Base-by-base conservation (phyloP, 179 eudicot genomes). In the Beta corolliflora region DNA sequence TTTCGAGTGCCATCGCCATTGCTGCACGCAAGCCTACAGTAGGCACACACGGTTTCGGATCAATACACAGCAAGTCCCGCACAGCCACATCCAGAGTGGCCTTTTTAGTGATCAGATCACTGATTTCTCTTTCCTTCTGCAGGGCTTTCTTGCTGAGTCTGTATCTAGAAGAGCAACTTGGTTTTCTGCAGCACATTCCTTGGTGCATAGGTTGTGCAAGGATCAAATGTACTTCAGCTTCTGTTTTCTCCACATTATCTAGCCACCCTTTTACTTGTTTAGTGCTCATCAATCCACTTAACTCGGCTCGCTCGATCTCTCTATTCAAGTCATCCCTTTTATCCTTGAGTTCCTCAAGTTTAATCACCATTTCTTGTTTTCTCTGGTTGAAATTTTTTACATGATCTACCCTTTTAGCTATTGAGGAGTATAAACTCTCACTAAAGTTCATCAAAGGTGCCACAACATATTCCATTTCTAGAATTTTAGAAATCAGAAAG, bases 311-410 rank as follows among this genome's bases (percentile, higher is more conserved):
- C 7, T 68, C 60, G 15, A 58, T 63, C 58, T 83, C 85, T 36
- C 41, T 71, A 61, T 68, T 36, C 36, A 83, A 66, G 63, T 83
- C 85, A 50, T 75, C 82, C 65, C 66, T 79, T 29, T 55, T 56
- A 75, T 69, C 76, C 80, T 75, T 79, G 73, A 83, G 85, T 36
- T 79, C 71, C 72, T 79, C 66, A 14, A 83, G 79, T 69, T 75
- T 79, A 8, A 7, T 13, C 50, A 74, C 50, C 64, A 79, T 31
- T 29, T 6, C 19, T 45, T 50, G 23, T 15, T 75, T 75, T 15
- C 73, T 83, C 5, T 61, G 70, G 5, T 54, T 60, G n/a, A 46
- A 83, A 7, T 79, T 71, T 1, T 16, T 46, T 4, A 79, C 50
- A 83, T 75, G 80, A 45, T 77, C 45, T 7, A 83, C 18, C 65